Evolutionary conservation across 1,284 basidiomycete species (phyloP).

Genomic region (Trametes sp.): DNA sequence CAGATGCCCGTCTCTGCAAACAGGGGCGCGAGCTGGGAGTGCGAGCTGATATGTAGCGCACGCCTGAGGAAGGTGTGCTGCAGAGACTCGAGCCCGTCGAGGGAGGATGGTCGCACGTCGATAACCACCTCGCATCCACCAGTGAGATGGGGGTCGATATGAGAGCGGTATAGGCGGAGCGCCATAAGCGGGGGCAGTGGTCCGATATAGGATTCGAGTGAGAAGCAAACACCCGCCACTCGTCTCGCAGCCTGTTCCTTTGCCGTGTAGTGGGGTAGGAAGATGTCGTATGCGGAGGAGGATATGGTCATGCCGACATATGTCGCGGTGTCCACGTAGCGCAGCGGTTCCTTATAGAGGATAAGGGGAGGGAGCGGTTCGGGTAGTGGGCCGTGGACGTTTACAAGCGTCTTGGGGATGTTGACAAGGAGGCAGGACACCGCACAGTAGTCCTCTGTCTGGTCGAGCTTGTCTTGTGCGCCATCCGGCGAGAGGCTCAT

Average conservation of each 20-base stretch:
- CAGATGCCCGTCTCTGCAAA: slow-evolving; percentile 18
- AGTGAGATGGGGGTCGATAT: slow-evolving; percentile 16
- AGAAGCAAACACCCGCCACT: not conserved
- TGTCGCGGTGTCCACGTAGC: not conserved
- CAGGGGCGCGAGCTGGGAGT: slow-evolving; percentile 3
- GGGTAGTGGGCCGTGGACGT: not conserved
- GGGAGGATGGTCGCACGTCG: not conserved
- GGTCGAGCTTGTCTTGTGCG: not conserved
- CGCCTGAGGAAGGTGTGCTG: slow-evolving; percentile 17
- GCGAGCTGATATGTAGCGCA: slow-evolving; percentile 4
- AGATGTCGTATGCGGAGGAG: not conserved
- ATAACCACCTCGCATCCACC: slow-evolving; percentile 14
- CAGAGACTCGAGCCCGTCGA: not conserved
- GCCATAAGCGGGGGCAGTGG: not conserved
- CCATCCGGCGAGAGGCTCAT: not conserved
- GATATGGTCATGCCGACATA: not conserved
- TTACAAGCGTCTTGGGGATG: not conserved
- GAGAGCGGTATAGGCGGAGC: slow-evolving; percentile 4
- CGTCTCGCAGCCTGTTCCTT: not conserved
- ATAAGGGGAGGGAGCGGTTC: not conserved
- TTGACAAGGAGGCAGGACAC: not conserved
- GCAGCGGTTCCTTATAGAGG: not conserved
- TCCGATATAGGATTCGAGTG: slow-evolving; percentile 13
- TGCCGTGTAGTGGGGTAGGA: not conserved
- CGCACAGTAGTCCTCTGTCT: not conserved